These are phyloP conservation scores for Cnidoscolus chayamansa DNA, from an alignment of 441 rosid species.

Conservation along the genomic window DNA sequence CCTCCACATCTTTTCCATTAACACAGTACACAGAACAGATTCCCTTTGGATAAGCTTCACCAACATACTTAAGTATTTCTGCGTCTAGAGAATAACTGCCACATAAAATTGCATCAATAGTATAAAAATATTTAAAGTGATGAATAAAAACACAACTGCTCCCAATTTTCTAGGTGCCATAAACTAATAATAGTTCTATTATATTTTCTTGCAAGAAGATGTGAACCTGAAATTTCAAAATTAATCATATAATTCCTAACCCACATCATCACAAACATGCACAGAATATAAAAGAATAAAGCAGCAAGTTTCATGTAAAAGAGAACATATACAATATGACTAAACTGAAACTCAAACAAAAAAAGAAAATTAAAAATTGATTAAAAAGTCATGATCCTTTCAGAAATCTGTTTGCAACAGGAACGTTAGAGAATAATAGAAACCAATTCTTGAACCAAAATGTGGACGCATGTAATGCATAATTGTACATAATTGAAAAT, in stretches of 20 bases:
- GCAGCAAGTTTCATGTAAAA: too few species aligned
- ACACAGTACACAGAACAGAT: slow-evolving; percentile 69
- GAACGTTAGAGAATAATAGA: neutral
- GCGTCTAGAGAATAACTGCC: slow-evolving; percentile 81
- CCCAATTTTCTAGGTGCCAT: neutral
- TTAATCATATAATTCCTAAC: neutral
- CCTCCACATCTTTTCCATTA: slow-evolving; percentile 77
- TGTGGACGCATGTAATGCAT: neutral
- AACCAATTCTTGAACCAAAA: neutral
- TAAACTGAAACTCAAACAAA: too few species aligned
- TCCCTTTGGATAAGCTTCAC: slow-evolving; percentile 94
- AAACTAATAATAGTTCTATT: neutral
- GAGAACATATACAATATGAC: too few species aligned
- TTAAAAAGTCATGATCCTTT: too few species aligned
- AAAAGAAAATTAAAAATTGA: too few species aligned
- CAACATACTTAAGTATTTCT: slow-evolving; percentile 74
- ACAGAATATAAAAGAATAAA: too few species aligned
- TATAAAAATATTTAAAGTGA: neutral
- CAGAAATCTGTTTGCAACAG: too few species aligned
- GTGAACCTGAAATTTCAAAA: too few species aligned
- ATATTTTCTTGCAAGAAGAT: neutral
- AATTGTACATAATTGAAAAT: too few species aligned
- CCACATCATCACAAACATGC: neutral
- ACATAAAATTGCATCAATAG: slow-evolving; percentile 13
- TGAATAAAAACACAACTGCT: neutral